A percentile compares a stretch with the other conserved stretches of the same genome.
Evolutionary conservation across 345 rosid species (phyloP).

Genomic region (Arabis alpina): DNA sequence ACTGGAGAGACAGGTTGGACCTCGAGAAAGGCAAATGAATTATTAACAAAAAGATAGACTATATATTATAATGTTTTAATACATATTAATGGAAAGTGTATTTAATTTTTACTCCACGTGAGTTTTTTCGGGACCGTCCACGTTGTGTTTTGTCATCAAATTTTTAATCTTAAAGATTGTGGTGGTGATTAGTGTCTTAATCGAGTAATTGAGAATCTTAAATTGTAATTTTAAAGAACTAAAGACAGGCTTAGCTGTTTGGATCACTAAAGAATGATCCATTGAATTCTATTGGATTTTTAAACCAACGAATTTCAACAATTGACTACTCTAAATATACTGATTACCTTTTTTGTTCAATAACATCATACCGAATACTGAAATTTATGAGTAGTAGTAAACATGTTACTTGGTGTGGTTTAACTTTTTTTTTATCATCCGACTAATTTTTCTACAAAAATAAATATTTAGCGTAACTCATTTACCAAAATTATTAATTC

Average conservation of each 20-base stretch:
- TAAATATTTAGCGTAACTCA: no score
- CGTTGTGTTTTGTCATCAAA: slow-evolving; percentile 24
- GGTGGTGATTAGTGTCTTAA: slow-evolving; percentile 40
- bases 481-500: no score
- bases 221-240: slow-evolving; percentile 32
- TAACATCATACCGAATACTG: no score
- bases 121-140: slow-evolving; percentile 46
- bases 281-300: slow-evolving; percentile 33
- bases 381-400: no score
- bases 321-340: not conserved
- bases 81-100: slow-evolving; percentile 5
- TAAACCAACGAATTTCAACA: slow-evolving; percentile 21
- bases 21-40: slow-evolving; percentile 34
- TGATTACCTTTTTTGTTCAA: not conserved
- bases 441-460: no score
- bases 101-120: slow-evolving; percentile 23
- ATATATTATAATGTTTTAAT: slow-evolving; percentile 2
- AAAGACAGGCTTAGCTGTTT: slow-evolving; percentile 51
- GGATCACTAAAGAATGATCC: slow-evolving; percentile 28
- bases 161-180: slow-evolving; percentile 39
- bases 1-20: slow-evolving; percentile 49
- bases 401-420: no score
- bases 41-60: not conserved
- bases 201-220: slow-evolving; percentile 51
- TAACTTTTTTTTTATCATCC: no score